Evolutionary conservation across 1,139 yeast species (phyloP).

Genomic region (Suhomyces taliae): DNA sequence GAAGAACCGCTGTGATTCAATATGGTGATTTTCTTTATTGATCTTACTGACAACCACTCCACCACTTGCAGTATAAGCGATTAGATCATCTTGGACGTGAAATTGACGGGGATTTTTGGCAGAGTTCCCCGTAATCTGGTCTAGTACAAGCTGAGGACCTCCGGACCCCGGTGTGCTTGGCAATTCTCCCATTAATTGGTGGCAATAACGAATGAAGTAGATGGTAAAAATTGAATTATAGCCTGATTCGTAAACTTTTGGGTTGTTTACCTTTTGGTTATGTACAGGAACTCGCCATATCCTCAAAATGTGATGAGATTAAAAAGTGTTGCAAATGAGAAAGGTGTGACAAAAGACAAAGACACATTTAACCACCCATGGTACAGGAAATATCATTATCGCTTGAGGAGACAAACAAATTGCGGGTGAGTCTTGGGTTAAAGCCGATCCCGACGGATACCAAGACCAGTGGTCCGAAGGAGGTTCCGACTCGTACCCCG

Average conservation of each 20-base stretch:
- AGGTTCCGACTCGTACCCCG: too few relatives aligned
- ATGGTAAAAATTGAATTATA: not conserved
- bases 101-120: conserved; percentile 33
- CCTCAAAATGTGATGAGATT: not conserved
- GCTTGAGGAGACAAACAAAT: conserved; percentile 40
- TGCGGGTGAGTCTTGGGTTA: conserved; percentile 49
- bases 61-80: conserved; percentile 68
- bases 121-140: conserved; percentile 32
- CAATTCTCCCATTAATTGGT: conserved; percentile 6
- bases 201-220: not conserved
- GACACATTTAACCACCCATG: not conserved
- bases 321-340: not conserved
- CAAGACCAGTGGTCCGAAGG: too few relatives aligned
- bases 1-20: conserved; percentile 45
- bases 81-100: conserved; percentile 36
- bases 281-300: conserved; percentile 1
- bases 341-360: too few relatives aligned
- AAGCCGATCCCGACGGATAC: conserved; percentile 36
- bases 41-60: conserved; percentile 57
- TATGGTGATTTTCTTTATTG: conserved; percentile 15
- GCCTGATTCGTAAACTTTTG: not conserved
- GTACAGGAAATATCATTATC: conserved; percentile 31
- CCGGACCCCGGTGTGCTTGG: not conserved
- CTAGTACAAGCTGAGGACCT: conserved; percentile 17
- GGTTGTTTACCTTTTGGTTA: conserved; percentile 1